phyloP scores from a whole-genome alignment of 2,329 filamentous ascomycete species.

The Cercospora zeae-maydis region DNA sequence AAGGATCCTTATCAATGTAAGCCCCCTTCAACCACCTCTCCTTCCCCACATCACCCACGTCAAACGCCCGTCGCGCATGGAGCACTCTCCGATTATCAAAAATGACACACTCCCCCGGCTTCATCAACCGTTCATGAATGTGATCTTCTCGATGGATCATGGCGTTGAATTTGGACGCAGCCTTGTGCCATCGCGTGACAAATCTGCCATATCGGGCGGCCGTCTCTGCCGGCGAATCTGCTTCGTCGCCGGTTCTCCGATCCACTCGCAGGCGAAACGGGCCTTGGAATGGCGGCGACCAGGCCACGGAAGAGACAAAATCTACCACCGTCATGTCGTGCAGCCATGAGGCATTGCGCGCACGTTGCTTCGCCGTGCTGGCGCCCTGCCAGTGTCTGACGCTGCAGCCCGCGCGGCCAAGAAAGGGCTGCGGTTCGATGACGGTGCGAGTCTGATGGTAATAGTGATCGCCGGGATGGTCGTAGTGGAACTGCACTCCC shows the following conservation, averaged over 20 bases:
- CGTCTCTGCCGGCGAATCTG: not conserved
- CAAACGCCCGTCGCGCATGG: conserved; percentile 77
- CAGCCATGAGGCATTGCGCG: not conserved
- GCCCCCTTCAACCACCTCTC: conserved; percentile 80
- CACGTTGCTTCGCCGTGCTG: not conserved
- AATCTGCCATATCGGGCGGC: not conserved
- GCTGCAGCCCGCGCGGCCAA: no score
- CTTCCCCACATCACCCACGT: conserved; percentile 56
- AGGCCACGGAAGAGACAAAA: conserved; percentile 33
- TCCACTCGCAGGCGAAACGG: conserved; percentile 26
- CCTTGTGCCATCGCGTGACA: conserved; percentile 45
- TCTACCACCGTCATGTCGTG: conserved; percentile 17
- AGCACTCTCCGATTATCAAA: conserved; percentile 86
- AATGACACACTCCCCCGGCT: conserved; percentile 83
- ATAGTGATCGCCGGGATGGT: conserved; percentile 40
- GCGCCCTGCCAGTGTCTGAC: no score
- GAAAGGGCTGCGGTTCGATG: conserved; percentile 22
- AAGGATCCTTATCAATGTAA: conserved; percentile 70
- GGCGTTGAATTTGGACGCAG: conserved; percentile 55
- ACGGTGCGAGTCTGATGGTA: conserved; percentile 30
- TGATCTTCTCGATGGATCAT: conserved; percentile 56
- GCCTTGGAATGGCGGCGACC: conserved; percentile 39
- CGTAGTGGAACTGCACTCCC: conserved; percentile 48
- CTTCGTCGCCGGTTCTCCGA: not conserved
- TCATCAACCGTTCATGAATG: conserved; percentile 68